Percentiles rank a stretch among this genome's conserved stretches.
Conservation (phyloP, 805 yeast species). For the Candida hispaniensis region DNA sequence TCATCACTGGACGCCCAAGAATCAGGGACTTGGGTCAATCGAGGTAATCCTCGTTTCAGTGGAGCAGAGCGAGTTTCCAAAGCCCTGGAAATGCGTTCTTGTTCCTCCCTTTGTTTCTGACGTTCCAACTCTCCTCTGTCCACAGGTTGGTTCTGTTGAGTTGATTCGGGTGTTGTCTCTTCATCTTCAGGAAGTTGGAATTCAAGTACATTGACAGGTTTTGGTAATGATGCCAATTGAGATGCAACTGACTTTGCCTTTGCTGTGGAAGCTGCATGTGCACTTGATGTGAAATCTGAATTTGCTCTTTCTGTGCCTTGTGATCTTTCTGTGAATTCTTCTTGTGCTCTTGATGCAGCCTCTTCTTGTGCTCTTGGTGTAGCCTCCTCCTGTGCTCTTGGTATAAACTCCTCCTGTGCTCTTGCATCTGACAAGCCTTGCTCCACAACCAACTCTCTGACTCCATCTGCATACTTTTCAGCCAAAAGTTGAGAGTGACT, state of each 20-base stretch:
- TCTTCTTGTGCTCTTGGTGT: slow-evolving; percentile 21
- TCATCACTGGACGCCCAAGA: not conserved
- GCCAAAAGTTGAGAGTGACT: slow-evolving; percentile 20
- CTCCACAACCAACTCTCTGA: slow-evolving; percentile 18
- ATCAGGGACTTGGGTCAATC: slow-evolving; percentile 17
- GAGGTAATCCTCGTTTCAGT: slow-evolving; percentile 35
- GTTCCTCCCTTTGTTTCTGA: slow-evolving; percentile 18
- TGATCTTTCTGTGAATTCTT: slow-evolving; percentile 4
- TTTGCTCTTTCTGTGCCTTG: slow-evolving; percentile 3
- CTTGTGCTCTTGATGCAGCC: not conserved
- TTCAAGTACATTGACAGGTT: slow-evolving; percentile 34
- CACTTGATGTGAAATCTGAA: slow-evolving; percentile 15
- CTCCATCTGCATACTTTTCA: slow-evolving; percentile 19
- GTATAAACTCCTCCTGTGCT: slow-evolving; percentile 17
- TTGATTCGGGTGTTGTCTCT: slow-evolving; percentile 19
- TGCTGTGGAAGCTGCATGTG: slow-evolving; percentile 21
- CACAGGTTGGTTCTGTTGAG: slow-evolving; percentile 19
- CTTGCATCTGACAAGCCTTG: slow-evolving; percentile 14
- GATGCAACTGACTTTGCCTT: slow-evolving; percentile 18
- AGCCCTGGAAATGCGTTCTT: slow-evolving; percentile 21
- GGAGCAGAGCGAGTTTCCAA: slow-evolving; percentile 38
- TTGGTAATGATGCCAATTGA: slow-evolving; percentile 27
- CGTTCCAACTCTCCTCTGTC: slow-evolving; percentile 28
- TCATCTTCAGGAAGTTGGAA: slow-evolving; percentile 32
- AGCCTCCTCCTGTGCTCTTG: slow-evolving; percentile 25